A percentile compares a stretch with the other conserved stretches of the same genome.
phyloP scores from a whole-genome alignment of 192 early-diverging fungal genomes.

The Obelidium mucronatum region DNA sequence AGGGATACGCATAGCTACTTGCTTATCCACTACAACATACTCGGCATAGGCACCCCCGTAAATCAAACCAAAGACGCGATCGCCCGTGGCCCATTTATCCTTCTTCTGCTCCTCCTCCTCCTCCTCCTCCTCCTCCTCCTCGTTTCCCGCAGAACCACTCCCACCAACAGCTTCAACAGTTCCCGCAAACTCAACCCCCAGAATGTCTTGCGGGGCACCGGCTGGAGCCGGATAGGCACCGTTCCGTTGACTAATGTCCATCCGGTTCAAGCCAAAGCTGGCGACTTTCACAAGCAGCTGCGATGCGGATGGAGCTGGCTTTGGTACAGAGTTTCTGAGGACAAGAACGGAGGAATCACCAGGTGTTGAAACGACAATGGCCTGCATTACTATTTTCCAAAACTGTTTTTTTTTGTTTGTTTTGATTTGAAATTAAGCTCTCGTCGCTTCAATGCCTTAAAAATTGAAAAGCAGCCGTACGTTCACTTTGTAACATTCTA shows the following conservation, averaged over 20 bases:
- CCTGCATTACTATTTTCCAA: not conserved
- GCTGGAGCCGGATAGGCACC: slow-evolving; percentile 74
- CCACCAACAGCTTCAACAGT: slow-evolving; percentile 58
- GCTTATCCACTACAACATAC: slow-evolving; percentile 64
- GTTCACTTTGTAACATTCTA: no score
- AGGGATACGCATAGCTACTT: slow-evolving; percentile 72
- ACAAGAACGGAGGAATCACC: slow-evolving; percentile 27
- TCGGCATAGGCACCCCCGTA: slow-evolving; percentile 83
- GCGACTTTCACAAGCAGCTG: slow-evolving; percentile 50
- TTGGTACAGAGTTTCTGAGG: slow-evolving; percentile 27
- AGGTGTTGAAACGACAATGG: not conserved
- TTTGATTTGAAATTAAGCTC: no score
- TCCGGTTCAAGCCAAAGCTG: slow-evolving; percentile 75
- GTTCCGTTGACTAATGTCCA: slow-evolving; percentile 79
- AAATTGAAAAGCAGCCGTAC: no score
- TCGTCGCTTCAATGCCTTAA: no score
- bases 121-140: no score
- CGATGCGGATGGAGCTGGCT: slow-evolving; percentile 18
- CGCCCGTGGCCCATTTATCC: slow-evolving; percentile 66
- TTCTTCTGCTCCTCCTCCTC: not conserved
- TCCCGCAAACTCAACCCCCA: slow-evolving; percentile 81
- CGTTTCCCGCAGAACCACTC: slow-evolving; percentile 36
- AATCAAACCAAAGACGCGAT: slow-evolving; percentile 81
- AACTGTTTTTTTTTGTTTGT: no score
- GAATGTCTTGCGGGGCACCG: slow-evolving; percentile 64